Percentiles rank a stretch among this genome's conserved stretches.
These are phyloP conservation scores for Ampelocalamus luodianensis DNA, from an alignment of 176 grass and related monocot genomes.

Conservation along the genomic window DNA sequence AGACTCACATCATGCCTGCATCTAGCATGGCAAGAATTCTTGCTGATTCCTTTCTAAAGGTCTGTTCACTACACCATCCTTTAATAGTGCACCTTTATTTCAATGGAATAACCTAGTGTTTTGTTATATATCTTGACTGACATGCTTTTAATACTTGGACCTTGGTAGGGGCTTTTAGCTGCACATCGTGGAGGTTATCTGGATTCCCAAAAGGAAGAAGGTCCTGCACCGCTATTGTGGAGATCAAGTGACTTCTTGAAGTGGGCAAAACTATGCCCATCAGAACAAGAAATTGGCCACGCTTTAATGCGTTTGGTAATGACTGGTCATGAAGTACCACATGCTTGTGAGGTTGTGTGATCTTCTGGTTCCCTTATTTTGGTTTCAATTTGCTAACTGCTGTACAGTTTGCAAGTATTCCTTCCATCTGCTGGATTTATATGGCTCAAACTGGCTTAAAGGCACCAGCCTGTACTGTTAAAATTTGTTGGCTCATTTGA, in stretches of 20 bases:
- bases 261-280: slow-evolving; percentile 88
- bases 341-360: slow-evolving; percentile 83
- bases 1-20: slow-evolving; percentile 74
- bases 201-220: slow-evolving; percentile 91
- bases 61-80: slow-evolving; percentile 41
- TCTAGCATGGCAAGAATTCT: slow-evolving; percentile 88
- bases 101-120: slow-evolving; percentile 19
- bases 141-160: slow-evolving; percentile 35
- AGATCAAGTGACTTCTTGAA: slow-evolving; percentile 95
- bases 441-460: slow-evolving; percentile 17
- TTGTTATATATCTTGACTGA: slow-evolving; percentile 41
- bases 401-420: slow-evolving; percentile 11
- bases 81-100: slow-evolving; percentile 34
- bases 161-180: slow-evolving; percentile 76
- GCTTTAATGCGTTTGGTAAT: slow-evolving; percentile 98
- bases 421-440: not conserved
- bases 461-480: not conserved
- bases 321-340: slow-evolving; percentile 97
- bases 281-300: slow-evolving; percentile 91
- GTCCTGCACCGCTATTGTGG: slow-evolving; percentile 85
- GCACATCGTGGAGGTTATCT: slow-evolving; percentile 88
- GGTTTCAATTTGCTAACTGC: slow-evolving; percentile 8
- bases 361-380: slow-evolving; percentile 20
- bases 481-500: not conserved
- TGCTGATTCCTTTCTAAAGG: slow-evolving; percentile 92